Evolutionary conservation across 2,329 filamentous ascomycete genomes (phyloP), one percentile per base, ranked within the genome.

Genomic region (Diplodia intermedia): DNA sequence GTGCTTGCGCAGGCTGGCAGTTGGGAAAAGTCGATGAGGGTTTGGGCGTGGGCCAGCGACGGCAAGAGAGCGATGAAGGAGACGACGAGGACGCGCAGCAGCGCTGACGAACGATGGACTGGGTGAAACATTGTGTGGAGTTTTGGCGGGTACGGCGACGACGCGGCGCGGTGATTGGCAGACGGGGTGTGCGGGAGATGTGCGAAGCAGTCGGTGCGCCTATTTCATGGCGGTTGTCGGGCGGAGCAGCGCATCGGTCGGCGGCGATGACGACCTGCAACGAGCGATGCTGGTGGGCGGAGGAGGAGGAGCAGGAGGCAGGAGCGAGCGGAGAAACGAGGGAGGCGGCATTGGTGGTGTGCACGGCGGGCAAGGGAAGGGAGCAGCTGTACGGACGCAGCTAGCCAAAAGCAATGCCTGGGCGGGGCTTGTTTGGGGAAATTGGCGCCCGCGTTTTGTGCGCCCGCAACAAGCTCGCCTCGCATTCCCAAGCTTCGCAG

Each of bases 1-100:
- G 69, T 55, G 26, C 75, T 69, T 1, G 77, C 79, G 73, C 79
- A 81, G 4, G 70, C 40, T 7, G 79, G 79, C 1, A 81, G 75
- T 15, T 75, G 71, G 61, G 71, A 71, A 69, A 74, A 76, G 71
- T 72, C 70, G 54, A 73, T 68, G 54, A 66, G 38, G 14, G 53
- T 18, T 53, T 66, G 63, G 38, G 63, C 63, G 36, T 47, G 50
- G 62, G 31, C 63, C 26, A 31, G 57, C 36, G 26, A n/a, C 3
- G 40, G 23, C 2, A 43, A 12, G 14, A 62, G 23, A n/a, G 40
- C 38, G 12, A n/a, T 4, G 50, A 31, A 18, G 18, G 33, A 14
- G 63, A 38, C 15, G 23, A 23, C 23, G 63, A 66, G 9, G 53
- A 57, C 15, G 38, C 52, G 40, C 23, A 56, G 26, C 36, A 43